phyloP scores from a whole-genome alignment of 2,329 filamentous ascomycete species.

The Tolypocladium pustulatum region DNA sequence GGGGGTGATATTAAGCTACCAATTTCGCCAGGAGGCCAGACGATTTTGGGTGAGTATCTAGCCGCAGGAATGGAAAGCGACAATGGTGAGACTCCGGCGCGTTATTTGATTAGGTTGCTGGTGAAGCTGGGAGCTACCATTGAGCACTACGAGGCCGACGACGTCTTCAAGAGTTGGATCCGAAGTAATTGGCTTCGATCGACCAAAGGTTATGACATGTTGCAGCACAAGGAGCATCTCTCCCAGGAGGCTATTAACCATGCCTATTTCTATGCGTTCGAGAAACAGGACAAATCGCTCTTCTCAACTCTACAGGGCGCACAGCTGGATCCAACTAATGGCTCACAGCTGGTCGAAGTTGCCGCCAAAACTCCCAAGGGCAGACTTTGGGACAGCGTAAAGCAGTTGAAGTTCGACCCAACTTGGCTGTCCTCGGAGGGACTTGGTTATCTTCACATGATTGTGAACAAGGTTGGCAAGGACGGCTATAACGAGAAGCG shows the following conservation, averaged over 20 bases:
- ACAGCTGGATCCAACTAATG: not conserved
- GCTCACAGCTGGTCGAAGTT: not conserved
- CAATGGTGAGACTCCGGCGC: not conserved
- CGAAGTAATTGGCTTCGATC: not conserved
- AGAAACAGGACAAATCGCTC: not conserved
- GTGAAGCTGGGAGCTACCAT: not conserved
- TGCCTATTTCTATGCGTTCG: not conserved
- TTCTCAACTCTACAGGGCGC: not conserved
- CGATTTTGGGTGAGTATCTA: not conserved
- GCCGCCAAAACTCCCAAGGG: not conserved
- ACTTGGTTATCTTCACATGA: slow-evolving; percentile 2
- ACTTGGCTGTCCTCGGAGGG: not conserved
- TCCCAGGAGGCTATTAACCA: not conserved
- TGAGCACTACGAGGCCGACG: not conserved
- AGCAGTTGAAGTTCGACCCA: slow-evolving; percentile 1
- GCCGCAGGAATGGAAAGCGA: no score
- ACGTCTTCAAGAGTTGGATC: not conserved
- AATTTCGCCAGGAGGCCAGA: not conserved
- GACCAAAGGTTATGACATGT: not conserved
- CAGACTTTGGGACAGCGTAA: not conserved
- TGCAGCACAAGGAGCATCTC: not conserved
- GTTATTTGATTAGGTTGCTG: not conserved
- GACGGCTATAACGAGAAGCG: not conserved
- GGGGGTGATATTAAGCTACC: not conserved
- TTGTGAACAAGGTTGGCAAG: slow-evolving; percentile 1